These are phyloP conservation scores for Steccherinum ochraceum DNA, from an alignment of 768 basidiomycete species.

Conservation along the genomic window DNA sequence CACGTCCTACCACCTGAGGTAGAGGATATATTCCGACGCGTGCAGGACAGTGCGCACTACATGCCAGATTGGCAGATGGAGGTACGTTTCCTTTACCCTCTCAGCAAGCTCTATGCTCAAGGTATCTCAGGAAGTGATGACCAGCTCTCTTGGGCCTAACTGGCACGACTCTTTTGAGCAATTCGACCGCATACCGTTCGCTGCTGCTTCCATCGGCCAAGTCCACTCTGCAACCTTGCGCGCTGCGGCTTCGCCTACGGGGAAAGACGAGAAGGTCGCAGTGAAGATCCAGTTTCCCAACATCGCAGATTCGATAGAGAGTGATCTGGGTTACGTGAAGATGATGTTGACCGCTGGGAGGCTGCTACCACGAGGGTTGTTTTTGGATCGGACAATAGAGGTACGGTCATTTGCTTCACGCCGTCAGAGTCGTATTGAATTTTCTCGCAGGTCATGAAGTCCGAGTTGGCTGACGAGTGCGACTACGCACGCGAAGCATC, in stretches of 20 bases:
- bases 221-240: conserved; percentile 75
- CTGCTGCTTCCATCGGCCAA: conserved; percentile 95
- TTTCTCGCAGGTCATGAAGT: conserved; percentile 65
- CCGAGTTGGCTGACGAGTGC: conserved; percentile 90
- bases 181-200: conserved; percentile 86
- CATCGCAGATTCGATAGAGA: conserved; percentile 78
- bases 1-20: conserved; percentile 83
- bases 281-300: conserved; percentile 96
- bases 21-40: conserved; percentile 81
- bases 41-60: conserved; percentile 94
- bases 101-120: conserved; percentile 2
- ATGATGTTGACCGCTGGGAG: conserved; percentile 74
- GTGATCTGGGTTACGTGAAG: conserved; percentile 82
- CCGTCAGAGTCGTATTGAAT: neutral
- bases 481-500: conserved; percentile 81
- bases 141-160: conserved; percentile 60
- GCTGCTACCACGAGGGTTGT: conserved; percentile 82
- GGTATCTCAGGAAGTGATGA: conserved; percentile 63
- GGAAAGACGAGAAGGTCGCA: conserved; percentile 52
- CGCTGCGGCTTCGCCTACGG: conserved; percentile 45
- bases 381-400: conserved; percentile 81
- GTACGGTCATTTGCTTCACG: conserved; percentile 24
- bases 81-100: conserved; percentile 41
- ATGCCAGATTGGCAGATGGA: conserved; percentile 99
- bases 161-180: conserved; percentile 68